Evolutionary conservation across 2,329 filamentous ascomycete species (phyloP), one percentile per base, ranked within the genome.

Genomic region (Xylariales sp.): DNA sequence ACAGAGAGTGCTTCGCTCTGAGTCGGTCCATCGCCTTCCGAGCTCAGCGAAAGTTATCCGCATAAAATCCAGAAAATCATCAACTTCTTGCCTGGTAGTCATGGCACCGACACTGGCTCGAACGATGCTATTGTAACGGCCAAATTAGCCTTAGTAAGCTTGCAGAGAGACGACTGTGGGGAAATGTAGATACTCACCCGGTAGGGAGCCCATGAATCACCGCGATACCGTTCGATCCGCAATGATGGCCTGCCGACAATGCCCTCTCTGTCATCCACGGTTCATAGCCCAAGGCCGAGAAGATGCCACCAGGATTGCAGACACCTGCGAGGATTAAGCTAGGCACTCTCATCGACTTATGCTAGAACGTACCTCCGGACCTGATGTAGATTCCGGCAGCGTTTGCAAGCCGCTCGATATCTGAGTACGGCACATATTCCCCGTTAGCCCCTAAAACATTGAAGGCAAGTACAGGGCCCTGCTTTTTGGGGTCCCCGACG

Each of bases 381-480:
- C 82, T 69, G 22, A 86, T 66, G 49, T 77, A 82, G 40, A 85
- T 76, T 5, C 68, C 63, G 3, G 67, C 63, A 10, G 68, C 60
- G 46, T 80, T 74, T 0, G 81, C 78, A 14, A 71, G 60, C 22
- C 64, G 64, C 58, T 84, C 81, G n/a, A 83, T 75, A 2, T 74
- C 68, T 2, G 69, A 69, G 52, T 80, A 82, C 1, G 74, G 67
- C 21, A 82, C 61, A 49, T 75, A 72, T 1, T 60, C 60, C 1
- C 78, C 79, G 43, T 75, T 67, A 3, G 68, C 55, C n/a, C 60
- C 60, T 19, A 71, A 58, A 10, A 85, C 59, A 47, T 84, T 86
- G 61, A 86, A 82, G 2, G 80, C 76, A 16, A 86, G 63, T 0
- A 77, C 82, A 1, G 78, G 71, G 2, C 81, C 80, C 54, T 83